These are phyloP conservation scores for Globisporangium abappressorium DNA, from an alignment of 352 stramenopile genomes.

Conservation along the genomic window DNA sequence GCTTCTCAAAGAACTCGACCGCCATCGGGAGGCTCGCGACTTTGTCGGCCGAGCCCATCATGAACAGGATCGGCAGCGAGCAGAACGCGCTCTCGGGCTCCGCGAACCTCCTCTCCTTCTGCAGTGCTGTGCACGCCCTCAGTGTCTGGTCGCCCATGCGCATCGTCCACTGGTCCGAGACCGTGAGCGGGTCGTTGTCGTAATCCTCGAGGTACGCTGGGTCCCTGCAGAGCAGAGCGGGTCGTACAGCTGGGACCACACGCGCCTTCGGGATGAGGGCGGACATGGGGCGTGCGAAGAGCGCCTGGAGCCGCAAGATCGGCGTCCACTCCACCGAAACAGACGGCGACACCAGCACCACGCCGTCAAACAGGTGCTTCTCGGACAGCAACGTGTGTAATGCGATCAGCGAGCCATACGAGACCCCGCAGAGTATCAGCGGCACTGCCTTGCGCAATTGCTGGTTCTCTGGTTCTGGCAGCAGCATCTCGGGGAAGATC, in stretches of 20 bases:
- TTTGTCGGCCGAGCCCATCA: constrained; percentile 45
- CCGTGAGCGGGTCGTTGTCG: constrained; percentile 2
- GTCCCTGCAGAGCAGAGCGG: constrained; percentile 22
- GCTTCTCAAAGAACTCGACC: constrained; percentile 29
- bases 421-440: constrained; percentile 6
- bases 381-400: constrained; percentile 10
- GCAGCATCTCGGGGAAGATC: constrained; percentile 6
- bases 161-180: constrained; percentile 28
- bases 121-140: constrained; percentile 31
- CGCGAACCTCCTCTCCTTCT: constrained; percentile 25
- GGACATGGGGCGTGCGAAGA: constrained; percentile 15
- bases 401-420: constrained; percentile 3
- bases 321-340: constrained; percentile 7
- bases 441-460: background rate
- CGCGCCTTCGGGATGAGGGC: constrained; percentile 19
- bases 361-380: constrained; percentile 1
- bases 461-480: too few relatives aligned
- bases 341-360: constrained; percentile 1
- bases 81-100: constrained; percentile 27
- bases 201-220: constrained; percentile 25
- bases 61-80: constrained; percentile 20
- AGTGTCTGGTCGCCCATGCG: constrained; percentile 37
- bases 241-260: constrained; percentile 29
- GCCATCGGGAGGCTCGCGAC: constrained; percentile 44
- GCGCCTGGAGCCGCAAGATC: constrained; percentile 1